Evolutionary conservation across 2,329 filamentous ascomycete species (phyloP), one percentile per base, ranked within the genome.

Genomic region (Chalara sp.): DNA sequence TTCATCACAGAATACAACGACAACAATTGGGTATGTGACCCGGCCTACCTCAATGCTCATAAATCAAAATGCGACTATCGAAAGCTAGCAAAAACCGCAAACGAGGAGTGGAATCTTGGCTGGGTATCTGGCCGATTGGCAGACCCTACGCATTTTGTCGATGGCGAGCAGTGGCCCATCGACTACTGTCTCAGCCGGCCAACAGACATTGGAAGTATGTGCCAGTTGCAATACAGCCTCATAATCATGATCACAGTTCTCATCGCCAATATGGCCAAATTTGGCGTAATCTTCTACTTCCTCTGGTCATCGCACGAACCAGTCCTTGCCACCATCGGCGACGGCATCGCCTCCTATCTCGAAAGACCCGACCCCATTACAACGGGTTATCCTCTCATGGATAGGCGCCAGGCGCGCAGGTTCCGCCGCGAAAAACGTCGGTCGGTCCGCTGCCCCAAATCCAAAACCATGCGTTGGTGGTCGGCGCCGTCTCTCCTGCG

Each of bases 291-390:
- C 30, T 28, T 52, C 13, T 53, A 21, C 28, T 32, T 56, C n/a
- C 41, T 58, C 6, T 33, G 28, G 8, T 53, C 48, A 3, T 35
- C 51, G 29, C 33, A 50, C 5, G 52, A 58, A 21, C 51, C 53
- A 1, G 49, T 65, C 7, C 53, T 69, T 0, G 53, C 64, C 30
- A 68, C 67, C 0, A 57, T 65, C 2, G 68, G 68, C 5, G 68
- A 70, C 53, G 66, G 64, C 0, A 62, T 71, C 8, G 58, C 63
- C 6, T 69, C 67, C 0, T 72, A 71, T 43, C 54, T 70, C 3
- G 56, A 56, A 28, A 32, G 53, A 5, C 63, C 62, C 0, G 69
- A 71, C 53, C 50, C 49, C 0, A 63, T 55, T 1, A 68, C 64
- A 1, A 46, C 56, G 28, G 52, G 55, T 6, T 31, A 50, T n/a